Evolutionary conservation across 2,329 filamentous ascomycete species (phyloP).

Genomic region (Ophiostoma sp.): DNA sequence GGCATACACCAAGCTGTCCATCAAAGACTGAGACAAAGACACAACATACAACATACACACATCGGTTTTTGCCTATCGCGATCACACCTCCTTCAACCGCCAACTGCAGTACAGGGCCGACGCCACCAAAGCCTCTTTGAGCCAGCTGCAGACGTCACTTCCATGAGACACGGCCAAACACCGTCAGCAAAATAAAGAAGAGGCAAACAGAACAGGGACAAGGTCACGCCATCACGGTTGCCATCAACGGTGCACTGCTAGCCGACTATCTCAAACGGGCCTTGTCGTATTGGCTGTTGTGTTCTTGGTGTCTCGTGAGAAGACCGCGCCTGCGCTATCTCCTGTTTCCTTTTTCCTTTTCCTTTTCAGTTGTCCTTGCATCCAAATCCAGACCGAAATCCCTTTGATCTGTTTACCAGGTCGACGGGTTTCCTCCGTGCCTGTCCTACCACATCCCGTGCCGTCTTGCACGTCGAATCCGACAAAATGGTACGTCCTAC

Average conservation of each 20-base stretch:
- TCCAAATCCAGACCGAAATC: too few species aligned
- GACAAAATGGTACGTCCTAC: conserved; percentile 8
- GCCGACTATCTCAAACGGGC: too few species aligned
- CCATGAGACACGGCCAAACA: background rate
- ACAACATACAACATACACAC: background rate
- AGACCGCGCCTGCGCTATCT: too few species aligned
- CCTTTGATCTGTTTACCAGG: background rate
- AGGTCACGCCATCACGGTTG: too few species aligned
- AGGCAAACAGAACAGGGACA: background rate
- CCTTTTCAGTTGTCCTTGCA: too few species aligned
- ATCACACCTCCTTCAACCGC: background rate
- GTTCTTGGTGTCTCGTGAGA: too few species aligned
- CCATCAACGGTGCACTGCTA: too few species aligned
- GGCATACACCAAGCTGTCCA: too few species aligned
- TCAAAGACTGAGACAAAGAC: background rate
- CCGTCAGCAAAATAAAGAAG: background rate
- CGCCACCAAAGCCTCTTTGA: background rate
- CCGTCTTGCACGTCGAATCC: background rate
- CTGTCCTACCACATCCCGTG: background rate
- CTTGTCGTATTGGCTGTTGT: too few species aligned
- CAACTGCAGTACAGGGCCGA: background rate
- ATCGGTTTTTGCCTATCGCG: background rate
- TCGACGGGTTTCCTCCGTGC: too few species aligned
- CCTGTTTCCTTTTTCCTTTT: too few species aligned
- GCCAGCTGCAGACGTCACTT: background rate